Conservation (phyloP, 2,329 filamentous ascomycete genomes). For the Colletotrichum tofieldiae region DNA sequence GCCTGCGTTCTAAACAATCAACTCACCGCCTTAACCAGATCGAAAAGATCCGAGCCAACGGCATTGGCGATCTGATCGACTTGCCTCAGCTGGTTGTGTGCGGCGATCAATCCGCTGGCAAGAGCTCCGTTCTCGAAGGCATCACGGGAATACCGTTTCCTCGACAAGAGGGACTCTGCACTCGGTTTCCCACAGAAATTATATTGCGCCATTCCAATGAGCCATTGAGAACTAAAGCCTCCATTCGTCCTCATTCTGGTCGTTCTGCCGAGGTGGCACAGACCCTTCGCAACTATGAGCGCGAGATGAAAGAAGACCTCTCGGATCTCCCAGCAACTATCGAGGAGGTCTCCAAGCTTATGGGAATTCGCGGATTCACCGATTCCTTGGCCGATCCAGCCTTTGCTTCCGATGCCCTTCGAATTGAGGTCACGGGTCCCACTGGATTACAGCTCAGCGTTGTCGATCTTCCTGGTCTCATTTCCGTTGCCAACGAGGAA, state of each 20-base stretch:
- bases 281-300: constrained; percentile 21
- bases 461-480: constrained; percentile 64
- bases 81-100: constrained; percentile 68
- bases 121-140: constrained; percentile 71
- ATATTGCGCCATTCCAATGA: constrained; percentile 57
- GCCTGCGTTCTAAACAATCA: constrained; percentile 19
- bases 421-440: constrained; percentile 46
- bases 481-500: constrained; percentile 54
- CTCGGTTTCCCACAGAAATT: constrained; percentile 70
- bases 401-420: constrained; percentile 45
- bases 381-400: constrained; percentile 38
- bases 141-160: constrained; percentile 71
- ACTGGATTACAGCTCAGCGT: constrained; percentile 58
- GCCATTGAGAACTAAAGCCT: constrained; percentile 10
- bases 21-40: constrained; percentile 53
- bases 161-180: constrained; percentile 66
- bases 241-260: constrained; percentile 28
- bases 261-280: constrained; percentile 1
- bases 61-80: constrained; percentile 54
- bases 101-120: constrained; percentile 70
- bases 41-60: constrained; percentile 54
- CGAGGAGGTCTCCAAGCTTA: constrained; percentile 36
- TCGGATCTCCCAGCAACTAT: constrained; percentile 26
- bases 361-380: constrained; percentile 34
- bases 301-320: constrained; percentile 34